A percentile compares a stretch with the other conserved stretches of the same genome.
phyloP scores from a whole-genome alignment of 768 basidiomycete species.

The Heimioporus sp. region DNA sequence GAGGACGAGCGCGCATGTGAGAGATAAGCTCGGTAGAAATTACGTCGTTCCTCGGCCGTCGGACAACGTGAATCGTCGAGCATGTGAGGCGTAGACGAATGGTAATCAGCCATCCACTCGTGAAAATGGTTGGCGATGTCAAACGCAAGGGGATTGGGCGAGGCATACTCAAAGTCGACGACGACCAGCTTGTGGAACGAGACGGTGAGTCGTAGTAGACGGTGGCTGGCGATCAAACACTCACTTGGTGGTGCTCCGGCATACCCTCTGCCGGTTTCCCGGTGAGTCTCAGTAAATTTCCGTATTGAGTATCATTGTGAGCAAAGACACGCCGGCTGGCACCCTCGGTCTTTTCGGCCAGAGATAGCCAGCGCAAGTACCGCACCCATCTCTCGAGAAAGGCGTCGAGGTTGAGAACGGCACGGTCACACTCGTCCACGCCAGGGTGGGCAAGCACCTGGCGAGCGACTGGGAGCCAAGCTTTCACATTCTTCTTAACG shows the following conservation, averaged over 20 bases:
- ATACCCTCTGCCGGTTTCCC: slow-evolving; percentile 45
- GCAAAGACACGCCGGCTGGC: slow-evolving; percentile 71
- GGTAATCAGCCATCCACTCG: slow-evolving; percentile 96
- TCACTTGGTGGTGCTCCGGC: slow-evolving; percentile 77
- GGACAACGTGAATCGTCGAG: slow-evolving; percentile 71
- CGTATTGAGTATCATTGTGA: slow-evolving; percentile 97
- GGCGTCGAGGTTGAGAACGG: slow-evolving; percentile 58
- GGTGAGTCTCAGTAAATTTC: slow-evolving; percentile 80
- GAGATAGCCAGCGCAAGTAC: slow-evolving; percentile 70
- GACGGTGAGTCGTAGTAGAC: slow-evolving; percentile 7
- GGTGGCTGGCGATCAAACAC: slow-evolving; percentile 17
- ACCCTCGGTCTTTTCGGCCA: slow-evolving; percentile 54
- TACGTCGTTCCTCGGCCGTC: slow-evolving; percentile 61
- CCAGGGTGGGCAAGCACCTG: slow-evolving; percentile 67
- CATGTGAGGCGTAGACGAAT: slow-evolving; percentile 63
- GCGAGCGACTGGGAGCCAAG: slow-evolving; percentile 71
- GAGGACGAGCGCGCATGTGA: slow-evolving; percentile 40
- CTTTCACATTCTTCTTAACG: slow-evolving; percentile 61
- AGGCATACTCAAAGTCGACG: slow-evolving; percentile 97
- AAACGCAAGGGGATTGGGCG: slow-evolving; percentile 87
- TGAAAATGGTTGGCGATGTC: slow-evolving; percentile 98
- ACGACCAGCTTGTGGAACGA: slow-evolving; percentile 73
- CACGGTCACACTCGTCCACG: slow-evolving; percentile 43
- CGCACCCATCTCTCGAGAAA: slow-evolving; percentile 64
- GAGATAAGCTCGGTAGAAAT: slow-evolving; percentile 87